Evolutionary conservation across 257 asterid species (phyloP).

Genomic region (Eucommia ulmoides): DNA sequence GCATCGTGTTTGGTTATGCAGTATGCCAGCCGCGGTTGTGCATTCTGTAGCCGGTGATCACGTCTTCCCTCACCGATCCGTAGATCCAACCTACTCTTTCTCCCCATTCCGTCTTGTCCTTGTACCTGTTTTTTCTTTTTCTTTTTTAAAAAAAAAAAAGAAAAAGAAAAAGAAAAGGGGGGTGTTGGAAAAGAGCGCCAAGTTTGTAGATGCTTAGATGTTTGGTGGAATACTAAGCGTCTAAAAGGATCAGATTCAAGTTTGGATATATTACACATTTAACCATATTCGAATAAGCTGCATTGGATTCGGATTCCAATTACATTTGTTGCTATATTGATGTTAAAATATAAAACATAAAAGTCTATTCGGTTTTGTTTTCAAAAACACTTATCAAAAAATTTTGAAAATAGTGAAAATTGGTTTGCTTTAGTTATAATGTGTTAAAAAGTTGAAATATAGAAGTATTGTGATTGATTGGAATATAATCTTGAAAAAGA

Average conservation of each 20-base stretch:
- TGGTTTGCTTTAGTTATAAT: too few species aligned
- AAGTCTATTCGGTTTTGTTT: too few species aligned
- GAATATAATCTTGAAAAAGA: too few species aligned
- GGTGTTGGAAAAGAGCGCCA: too few species aligned
- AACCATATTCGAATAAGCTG: not conserved
- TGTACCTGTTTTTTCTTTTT: too few species aligned
- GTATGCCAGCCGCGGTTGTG: slow-evolving; percentile 98
- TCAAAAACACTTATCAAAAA: too few species aligned
- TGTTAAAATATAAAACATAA: too few species aligned
- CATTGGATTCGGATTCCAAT: not conserved
- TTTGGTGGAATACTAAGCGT: not conserved
- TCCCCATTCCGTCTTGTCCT: slow-evolving; percentile 98
- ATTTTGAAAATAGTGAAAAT: too few species aligned
- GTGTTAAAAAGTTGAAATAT: too few species aligned
- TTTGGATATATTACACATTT: not conserved
- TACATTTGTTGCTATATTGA: too few species aligned
- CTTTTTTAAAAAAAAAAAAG: not conserved
- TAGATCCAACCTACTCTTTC: slow-evolving; percentile 94
- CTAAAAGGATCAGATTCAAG: not conserved
- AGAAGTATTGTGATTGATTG: too few species aligned
- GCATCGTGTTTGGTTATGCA: slow-evolving; percentile 95
- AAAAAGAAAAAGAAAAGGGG: too few species aligned
- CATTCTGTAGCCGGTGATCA: slow-evolving; percentile 96
- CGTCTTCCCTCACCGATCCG: slow-evolving; percentile 95
- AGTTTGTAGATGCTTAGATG: not conserved